Percentiles rank a stretch among this genome's conserved stretches.
Evolutionary conservation across 2,329 filamentous ascomycete genomes (phyloP).

Genomic region (Cladosporium halotolerans): DNA sequence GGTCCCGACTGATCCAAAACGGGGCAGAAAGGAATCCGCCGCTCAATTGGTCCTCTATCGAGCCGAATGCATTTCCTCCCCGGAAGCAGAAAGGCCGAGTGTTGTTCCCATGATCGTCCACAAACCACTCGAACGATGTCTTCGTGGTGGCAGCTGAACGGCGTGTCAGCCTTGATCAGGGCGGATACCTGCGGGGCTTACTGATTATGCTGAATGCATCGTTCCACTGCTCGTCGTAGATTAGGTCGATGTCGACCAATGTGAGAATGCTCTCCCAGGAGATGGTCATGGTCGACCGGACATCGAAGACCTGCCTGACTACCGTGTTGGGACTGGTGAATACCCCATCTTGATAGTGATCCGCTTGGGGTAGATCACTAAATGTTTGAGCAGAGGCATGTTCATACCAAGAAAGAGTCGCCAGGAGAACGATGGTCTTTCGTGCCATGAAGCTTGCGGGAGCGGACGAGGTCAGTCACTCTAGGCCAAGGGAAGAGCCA

Average conservation of each 20-base stretch:
- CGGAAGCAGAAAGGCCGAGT: not conserved
- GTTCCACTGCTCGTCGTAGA: not conserved
- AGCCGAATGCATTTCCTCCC: not conserved
- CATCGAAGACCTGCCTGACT: not conserved
- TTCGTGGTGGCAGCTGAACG: not conserved
- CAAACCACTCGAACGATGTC: not conserved
- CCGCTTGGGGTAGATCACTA: not conserved
- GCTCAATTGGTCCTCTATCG: not conserved
- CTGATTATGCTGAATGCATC: not conserved
- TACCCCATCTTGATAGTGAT: not conserved
- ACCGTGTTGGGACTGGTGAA: not conserved
- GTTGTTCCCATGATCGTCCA: not conserved
- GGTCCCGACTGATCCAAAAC: not conserved
- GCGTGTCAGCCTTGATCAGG: not conserved
- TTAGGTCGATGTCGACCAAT: not conserved
- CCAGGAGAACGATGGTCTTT: not conserved
- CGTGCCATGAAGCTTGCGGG: not conserved
- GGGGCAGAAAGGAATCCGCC: not conserved
- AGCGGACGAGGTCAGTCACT: not conserved
- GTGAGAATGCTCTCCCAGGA: not conserved
- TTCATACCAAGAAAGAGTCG: not conserved
- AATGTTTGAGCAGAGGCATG: not conserved
- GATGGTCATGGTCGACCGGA: not conserved
- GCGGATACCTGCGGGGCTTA: not conserved
- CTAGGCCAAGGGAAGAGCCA: not conserved